Evolutionary conservation across 768 basidiomycete species (phyloP), one percentile per base, ranked within the genome.

Genomic region (Agrocybe pediades): DNA sequence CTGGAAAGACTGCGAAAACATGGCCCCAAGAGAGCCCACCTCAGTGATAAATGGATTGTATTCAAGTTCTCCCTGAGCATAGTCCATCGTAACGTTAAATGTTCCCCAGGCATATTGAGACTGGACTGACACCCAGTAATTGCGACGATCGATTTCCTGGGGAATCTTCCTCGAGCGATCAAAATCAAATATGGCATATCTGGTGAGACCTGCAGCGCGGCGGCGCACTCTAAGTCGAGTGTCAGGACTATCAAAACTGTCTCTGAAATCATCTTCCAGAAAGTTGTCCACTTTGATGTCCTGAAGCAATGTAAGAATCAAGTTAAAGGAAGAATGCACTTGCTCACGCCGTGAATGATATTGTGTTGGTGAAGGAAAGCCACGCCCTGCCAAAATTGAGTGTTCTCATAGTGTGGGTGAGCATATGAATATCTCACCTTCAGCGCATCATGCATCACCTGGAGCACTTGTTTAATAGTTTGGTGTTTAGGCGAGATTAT

Each of bases 41-140:
- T 67, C 67, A 36, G 54, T 62, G 6, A 59, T 57, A 51, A 66
- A 68, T 0, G 66, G 67, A 41, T 67, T 54, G 44, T 64, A 68
- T 26, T 62, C 60, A 24, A 55, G 49, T 42, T 67, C 64, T 2
- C 66, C 67, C 44, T 66, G 62, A 3, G 29, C 25, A 3, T 57
- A 41, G 20, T 58, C 57, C n/a, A 29, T 36, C 0, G 43, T 30
- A 26, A 49, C 21, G 24, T 54, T 54, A 27, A 47, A 49, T 9
- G 45, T 51, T 19, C 57, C 49, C 54, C 46, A 59, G 9, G 51
- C 47, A 15, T 29, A 23, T n/a, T n/a, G n/a, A n/a, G n/a, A n/a
- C n/a, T 42, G 19, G 60, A 55, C 25, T 48, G 59, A 51, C n/a
- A 65, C 15, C 49, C 40, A 21, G 39, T 41, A 33, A 15, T 46